A percentile compares a stretch with the other conserved stretches of the same genome.
Conservation (phyloP, 148 eudicot species). For the Pharnaceum exiguum region DNA sequence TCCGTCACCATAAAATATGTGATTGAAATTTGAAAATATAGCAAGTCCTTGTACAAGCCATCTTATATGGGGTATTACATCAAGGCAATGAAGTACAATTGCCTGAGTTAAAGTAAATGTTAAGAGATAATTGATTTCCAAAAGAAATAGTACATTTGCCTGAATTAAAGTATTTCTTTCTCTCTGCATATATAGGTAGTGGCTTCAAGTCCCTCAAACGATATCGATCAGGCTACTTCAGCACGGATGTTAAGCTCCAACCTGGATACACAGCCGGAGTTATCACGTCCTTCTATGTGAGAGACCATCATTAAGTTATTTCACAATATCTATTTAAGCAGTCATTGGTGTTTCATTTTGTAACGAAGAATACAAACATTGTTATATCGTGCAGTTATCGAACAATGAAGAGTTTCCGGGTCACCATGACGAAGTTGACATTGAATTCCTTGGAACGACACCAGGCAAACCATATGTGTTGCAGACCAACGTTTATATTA, state of each 20-base stretch:
- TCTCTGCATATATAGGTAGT: conserved; percentile 45
- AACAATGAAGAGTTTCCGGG: conserved; percentile 87
- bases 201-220: conserved; percentile 84
- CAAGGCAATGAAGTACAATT: no score
- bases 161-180: no score
- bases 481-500: conserved; percentile 77
- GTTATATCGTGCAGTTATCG: conserved; percentile 53
- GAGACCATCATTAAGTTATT: neutral
- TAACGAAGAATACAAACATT: neutral
- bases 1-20: no score
- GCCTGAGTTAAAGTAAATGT: no score
- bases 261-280: conserved; percentile 95
- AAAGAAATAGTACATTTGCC: neutral
- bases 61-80: no score
- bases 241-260: conserved; percentile 80
- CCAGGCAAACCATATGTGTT: conserved; percentile 79
- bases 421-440: conserved; percentile 86
- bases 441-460: conserved; percentile 85
- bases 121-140: no score
- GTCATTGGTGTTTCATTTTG: neutral
- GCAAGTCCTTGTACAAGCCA: no score
- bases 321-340: neutral
- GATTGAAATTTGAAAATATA: no score
- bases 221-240: conserved; percentile 78
- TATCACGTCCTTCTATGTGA: conserved; percentile 83